Percentiles rank a stretch among this genome's conserved stretches.
Evolutionary conservation across 2,329 filamentous ascomycete genomes (phyloP).

Genomic region (Leptographium wingfieldii): DNA sequence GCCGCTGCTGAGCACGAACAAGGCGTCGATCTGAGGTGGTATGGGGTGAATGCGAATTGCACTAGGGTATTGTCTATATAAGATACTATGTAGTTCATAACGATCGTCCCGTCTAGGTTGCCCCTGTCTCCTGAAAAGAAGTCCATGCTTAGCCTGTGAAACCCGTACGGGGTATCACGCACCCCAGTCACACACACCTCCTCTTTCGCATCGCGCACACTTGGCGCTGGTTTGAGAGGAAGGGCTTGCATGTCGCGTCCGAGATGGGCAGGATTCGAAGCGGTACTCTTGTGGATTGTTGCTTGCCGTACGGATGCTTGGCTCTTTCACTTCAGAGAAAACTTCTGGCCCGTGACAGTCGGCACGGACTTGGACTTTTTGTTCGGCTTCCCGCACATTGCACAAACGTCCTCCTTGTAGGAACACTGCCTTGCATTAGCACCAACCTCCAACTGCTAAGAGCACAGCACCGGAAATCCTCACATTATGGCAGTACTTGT

Average conservation of each 20-base stretch:
- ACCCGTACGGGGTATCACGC: too few species aligned
- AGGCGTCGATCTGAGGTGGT: constrained; percentile 23
- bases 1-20: constrained; percentile 26
- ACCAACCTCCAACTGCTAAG: too few species aligned
- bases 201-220: neutral
- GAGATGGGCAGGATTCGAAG: neutral
- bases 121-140: too few species aligned
- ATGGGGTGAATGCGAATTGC: neutral
- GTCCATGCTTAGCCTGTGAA: too few species aligned
- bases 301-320: neutral
- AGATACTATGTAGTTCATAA: too few species aligned
- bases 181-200: too few species aligned
- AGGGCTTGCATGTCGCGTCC: neutral
- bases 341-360: constrained; percentile 47
- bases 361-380: constrained; percentile 38
- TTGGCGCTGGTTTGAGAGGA: neutral
- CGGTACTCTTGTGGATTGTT: neutral
- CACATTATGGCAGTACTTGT: constrained; percentile 40
- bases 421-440: constrained; percentile 29
- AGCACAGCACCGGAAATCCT: neutral
- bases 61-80: too few species aligned
- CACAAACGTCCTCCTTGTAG: constrained; percentile 49
- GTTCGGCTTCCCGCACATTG: constrained; percentile 50
- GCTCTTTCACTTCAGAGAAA: constrained; percentile 41
- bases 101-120: too few species aligned